Base-by-base conservation (phyloP, 2,329 filamentous ascomycete genomes). In the Colletotrichum falcatum region DNA sequence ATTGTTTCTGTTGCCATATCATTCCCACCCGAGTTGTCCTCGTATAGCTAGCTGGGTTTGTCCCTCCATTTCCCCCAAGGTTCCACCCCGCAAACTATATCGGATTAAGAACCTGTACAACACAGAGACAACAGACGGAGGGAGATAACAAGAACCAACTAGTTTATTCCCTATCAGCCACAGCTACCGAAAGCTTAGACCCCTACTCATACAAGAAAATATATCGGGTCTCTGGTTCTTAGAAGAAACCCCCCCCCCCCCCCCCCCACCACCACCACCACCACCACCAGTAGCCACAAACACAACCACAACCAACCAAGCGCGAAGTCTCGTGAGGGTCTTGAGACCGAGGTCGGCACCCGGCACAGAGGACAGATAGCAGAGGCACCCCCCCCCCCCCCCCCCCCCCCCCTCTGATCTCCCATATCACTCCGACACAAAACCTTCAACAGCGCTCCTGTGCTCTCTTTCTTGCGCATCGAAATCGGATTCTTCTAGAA, bases 361-460 rank as follows among this genome's bases (percentile, higher is more conserved):
- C 44, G 28, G 26, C 28, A 53, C 49, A n/a, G 18, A 30, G 9
- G 16, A n/a, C 42, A 72, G 56, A 46, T n/a, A 65, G 26, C 14
- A 54, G 28, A 23, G n/a, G n/a, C n/a, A n/a, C n/a, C n/a, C n/a
- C n/a, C n/a, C n/a, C n/a, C n/a, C n/a, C n/a, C n/a, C n/a, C n/a
- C n/a, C n/a, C n/a, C 30, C 26, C 58, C 58, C 26, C 48, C 61
- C 8, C 35, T n/a, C 35, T 30, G 37, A 39, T 53, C 64, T 53
- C 65, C 60, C 48, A 65, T 70, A 56, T 33, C 61, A 46, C 51
- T 56, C 56, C 42, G 26, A 49, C 26, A 28, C 64, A 65, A 54
- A 54, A 7, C 53, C 26, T 56, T 30, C 42, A 28, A 39, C 68
- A 26, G 33, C 11, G 23, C n/a, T 49, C 46, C 65, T 44, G 60